Evolutionary conservation across 805 yeast genomes (phyloP), one percentile per base, ranked within the genome.

Genomic region (Starmerella etchellsii): DNA sequence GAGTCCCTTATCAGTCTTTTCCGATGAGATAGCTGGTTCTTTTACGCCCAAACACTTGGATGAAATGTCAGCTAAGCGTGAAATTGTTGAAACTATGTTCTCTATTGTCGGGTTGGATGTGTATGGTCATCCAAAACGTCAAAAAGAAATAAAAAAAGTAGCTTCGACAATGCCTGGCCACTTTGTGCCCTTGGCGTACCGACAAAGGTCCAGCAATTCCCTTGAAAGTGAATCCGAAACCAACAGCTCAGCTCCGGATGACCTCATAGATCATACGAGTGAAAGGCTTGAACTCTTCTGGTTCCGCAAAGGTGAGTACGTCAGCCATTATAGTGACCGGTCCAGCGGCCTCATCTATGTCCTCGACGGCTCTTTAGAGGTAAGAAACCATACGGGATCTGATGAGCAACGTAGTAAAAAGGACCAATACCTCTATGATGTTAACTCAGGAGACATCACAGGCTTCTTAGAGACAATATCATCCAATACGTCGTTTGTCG

Each of bases 401-500:
- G 11, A 36, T 18, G 18, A 31, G 16, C n/a, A n/a, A n/a, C n/a
- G n/a, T n/a, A 26, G 21, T n/a, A 33, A 20, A n/a, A 24, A 30
- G 10, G 37, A 37, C 34, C 29, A 48, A 8, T 48, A 47, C 6
- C 51, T 82, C 1, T 78, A 76, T 50, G 69, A 75, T 0, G 76
- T 84, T 1, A 62, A 68, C 14, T 66, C 78, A 2, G 96, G 96
- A 6, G 91, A 91, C 3, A 58, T 88, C 14, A 93, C 88, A 0
- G 97, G 97, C 0, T 88, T 82, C 54, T 58, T 88, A 35, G 83
- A 94, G 3, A 71, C 93, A 0, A 59, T 87, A 14, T 70, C 85
- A 9, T 91, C 94, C 0, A 74, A 79, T 47, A 73, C 76, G 43
- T 82, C 96, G 0, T 42, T 48, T 14, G 85, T 78, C 2, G 72